Evolutionary conservation across 768 basidiomycete genomes (phyloP).

Genomic region (Mycena haematopus): DNA sequence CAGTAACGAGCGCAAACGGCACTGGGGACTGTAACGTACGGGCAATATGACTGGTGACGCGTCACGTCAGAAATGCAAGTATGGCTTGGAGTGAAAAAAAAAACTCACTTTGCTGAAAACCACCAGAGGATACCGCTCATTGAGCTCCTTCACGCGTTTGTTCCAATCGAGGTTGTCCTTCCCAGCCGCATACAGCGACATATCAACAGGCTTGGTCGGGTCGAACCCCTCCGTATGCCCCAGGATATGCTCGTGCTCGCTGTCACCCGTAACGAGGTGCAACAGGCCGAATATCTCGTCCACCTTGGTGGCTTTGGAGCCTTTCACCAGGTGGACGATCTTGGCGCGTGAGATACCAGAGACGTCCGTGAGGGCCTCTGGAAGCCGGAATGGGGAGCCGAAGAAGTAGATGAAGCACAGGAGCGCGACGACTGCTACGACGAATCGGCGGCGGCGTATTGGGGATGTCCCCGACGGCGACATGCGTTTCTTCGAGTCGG

Average conservation of each 20-base stretch:
- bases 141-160: slow-evolving; percentile 48
- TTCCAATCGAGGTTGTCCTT: slow-evolving; percentile 52
- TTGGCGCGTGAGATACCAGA: slow-evolving; percentile 46
- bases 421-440: slow-evolving; percentile 46
- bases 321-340: slow-evolving; percentile 45
- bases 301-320: slow-evolving; percentile 36
- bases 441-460: slow-evolving; percentile 54
- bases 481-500: slow-evolving; percentile 19
- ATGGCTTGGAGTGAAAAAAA: background rate
- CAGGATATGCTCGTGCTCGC: slow-evolving; percentile 48
- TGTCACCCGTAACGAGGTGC: slow-evolving; percentile 62
- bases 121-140: slow-evolving; percentile 64
- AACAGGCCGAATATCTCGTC: slow-evolving; percentile 78
- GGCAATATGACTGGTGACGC: slow-evolving; percentile 67
- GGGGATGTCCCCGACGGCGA: slow-evolving; percentile 25
- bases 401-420: slow-evolving; percentile 47
- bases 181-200: slow-evolving; percentile 61
- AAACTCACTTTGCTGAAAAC: slow-evolving; percentile 80
- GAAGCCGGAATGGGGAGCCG: slow-evolving; percentile 51
- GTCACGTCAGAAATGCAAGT: background rate
- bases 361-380: slow-evolving; percentile 42
- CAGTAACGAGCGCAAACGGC: background rate
- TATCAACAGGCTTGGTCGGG: slow-evolving; percentile 52
- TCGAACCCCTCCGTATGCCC: slow-evolving; percentile 50
- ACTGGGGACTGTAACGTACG: slow-evolving; percentile 50